Evolutionary conservation across 2,329 filamentous ascomycete species (phyloP).

Genomic region (Cladosporium sp.): DNA sequence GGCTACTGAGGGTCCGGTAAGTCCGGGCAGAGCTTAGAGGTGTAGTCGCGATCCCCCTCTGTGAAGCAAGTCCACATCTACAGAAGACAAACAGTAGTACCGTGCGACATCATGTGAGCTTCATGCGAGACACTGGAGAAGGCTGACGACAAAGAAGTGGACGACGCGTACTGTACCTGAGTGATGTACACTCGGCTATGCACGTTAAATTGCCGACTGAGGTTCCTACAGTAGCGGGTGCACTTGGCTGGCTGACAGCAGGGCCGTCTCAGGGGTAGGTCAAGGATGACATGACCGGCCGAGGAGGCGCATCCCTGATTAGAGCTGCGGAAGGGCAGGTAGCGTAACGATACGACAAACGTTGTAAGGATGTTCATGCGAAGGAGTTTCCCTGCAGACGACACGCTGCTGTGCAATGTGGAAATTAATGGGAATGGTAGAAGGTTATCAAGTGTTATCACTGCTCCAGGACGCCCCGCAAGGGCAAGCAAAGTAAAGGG

Average conservation of each 20-base stretch:
- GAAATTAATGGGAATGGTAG: neutral
- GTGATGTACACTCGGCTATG: slow-evolving; percentile 16
- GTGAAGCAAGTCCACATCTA: neutral
- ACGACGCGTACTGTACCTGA: neutral
- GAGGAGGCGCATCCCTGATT: neutral
- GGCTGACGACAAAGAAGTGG: neutral
- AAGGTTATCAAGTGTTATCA: neutral
- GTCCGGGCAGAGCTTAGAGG: neutral
- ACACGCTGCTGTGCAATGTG: neutral
- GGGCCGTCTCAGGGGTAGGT: slow-evolving; percentile 5
- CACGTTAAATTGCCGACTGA: slow-evolving; percentile 17
- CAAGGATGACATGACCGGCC: neutral
- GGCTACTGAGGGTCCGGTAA: neutral
- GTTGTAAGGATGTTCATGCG: neutral
- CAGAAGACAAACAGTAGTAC: neutral
- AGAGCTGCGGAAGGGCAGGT: neutral
- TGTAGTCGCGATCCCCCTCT: neutral
- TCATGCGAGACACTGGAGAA: neutral
- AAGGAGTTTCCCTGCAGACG: neutral
- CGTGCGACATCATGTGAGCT: neutral
- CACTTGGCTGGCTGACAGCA: neutral
- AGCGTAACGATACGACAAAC: neutral
- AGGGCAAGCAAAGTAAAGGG: neutral
- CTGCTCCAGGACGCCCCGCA: neutral
- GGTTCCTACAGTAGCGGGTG: neutral